These are phyloP conservation scores for Mortierella sp. DNA, from an alignment of 371 early-diverging fungal genomes.

Conservation along the genomic window DNA sequence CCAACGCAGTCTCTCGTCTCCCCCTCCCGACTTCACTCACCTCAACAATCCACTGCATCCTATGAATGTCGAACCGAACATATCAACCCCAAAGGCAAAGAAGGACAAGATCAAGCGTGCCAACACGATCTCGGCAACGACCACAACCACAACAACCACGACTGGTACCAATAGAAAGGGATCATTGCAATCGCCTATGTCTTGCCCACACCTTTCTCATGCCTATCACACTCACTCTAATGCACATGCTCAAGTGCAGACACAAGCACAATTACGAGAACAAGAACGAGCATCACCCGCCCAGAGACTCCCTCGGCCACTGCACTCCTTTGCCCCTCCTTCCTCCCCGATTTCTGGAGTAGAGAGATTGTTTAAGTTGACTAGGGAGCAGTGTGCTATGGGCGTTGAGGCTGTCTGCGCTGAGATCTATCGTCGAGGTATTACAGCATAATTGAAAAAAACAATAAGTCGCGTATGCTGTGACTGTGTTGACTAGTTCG, in stretches of 20 bases:
- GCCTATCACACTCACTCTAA: background rate
- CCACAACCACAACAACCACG: background rate
- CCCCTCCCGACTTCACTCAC: background rate
- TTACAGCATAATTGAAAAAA: background rate
- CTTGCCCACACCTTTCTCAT: background rate
- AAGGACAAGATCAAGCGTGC: background rate
- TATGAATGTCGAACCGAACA: too few species aligned
- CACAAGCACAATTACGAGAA: too few species aligned
- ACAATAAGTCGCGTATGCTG: background rate
- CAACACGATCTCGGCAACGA: background rate
- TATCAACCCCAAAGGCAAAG: background rate
- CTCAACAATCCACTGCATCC: too few species aligned
- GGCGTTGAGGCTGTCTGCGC: background rate
- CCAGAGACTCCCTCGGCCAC: background rate
- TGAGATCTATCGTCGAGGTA: slow-evolving; percentile 1
- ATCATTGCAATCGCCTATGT: background rate
- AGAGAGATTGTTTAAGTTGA: background rate
- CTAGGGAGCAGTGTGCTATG: background rate
- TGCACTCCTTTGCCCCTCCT: background rate
- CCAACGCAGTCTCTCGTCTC: background rate
- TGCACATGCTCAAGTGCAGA: too few species aligned
- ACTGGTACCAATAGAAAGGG: background rate
- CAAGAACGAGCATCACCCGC: too few species aligned
- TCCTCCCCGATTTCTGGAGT: background rate
- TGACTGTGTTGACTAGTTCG: background rate